Percentiles rank a stretch among this genome's conserved stretches.
Conservation (phyloP, 768 basidiomycete species). For the Podaxis rugospora region DNA sequence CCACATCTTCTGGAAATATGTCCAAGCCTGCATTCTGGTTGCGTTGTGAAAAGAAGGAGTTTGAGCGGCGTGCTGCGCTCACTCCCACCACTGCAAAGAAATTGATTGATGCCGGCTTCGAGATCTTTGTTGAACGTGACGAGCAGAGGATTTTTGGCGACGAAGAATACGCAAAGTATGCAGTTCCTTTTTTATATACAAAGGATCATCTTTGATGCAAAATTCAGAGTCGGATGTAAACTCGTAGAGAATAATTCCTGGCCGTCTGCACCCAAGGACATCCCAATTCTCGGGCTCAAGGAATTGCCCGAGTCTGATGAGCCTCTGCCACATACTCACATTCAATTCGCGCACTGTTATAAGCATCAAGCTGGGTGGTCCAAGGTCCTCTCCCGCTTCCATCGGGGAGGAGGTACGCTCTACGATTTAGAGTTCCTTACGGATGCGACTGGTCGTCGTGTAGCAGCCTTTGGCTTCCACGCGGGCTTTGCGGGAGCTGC, state of each 20-base stretch:
- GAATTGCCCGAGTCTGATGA: conserved; percentile 83
- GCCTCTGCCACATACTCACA: conserved; percentile 89
- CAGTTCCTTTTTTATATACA: conserved; percentile 14
- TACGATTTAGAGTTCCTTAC: conserved; percentile 97
- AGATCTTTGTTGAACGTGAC: conserved; percentile 89
- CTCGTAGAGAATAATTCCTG: conserved; percentile 87
- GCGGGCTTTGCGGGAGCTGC: conserved; percentile 99
- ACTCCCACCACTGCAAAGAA: conserved; percentile 88
- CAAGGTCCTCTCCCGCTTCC: conserved; percentile 79
- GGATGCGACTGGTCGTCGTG: conserved; percentile 79
- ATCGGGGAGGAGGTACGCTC: conserved; percentile 74
- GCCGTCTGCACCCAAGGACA: conserved; percentile 68
- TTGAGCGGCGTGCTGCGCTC: conserved; percentile 89
- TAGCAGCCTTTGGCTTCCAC: conserved; percentile 97
- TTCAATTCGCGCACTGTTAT: conserved; percentile 98
- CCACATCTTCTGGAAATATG: conserved; percentile 30
- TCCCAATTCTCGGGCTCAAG: conserved; percentile 93
- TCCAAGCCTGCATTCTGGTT: conserved; percentile 73
- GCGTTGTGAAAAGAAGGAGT: conserved; percentile 94
- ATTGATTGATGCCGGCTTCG: conserved; percentile 86
- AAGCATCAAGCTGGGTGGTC: conserved; percentile 95
- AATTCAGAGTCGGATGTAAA: conserved; percentile 82
- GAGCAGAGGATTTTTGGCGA: conserved; percentile 93
- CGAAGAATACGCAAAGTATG: conserved; percentile 88
- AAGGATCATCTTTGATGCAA: conserved; percentile 11